Percentiles rank a stretch among this genome's conserved stretches.
Conservation (phyloP, 2,329 filamentous ascomycete species). For the Aspergillus fructus region DNA sequence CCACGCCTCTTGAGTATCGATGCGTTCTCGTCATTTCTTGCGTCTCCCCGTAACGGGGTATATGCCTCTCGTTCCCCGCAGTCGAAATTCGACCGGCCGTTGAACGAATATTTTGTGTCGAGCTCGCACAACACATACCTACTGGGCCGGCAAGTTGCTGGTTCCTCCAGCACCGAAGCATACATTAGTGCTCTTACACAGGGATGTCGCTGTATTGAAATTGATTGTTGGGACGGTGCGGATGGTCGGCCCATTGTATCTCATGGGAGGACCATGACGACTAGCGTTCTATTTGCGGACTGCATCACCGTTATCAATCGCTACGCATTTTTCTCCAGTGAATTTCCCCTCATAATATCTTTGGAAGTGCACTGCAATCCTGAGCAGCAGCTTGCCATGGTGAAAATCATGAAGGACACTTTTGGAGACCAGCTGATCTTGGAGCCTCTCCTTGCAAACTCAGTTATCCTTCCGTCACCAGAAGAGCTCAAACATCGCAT, state of each 20-base stretch:
- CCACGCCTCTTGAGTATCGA: conserved; percentile 69
- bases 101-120: conserved; percentile 97
- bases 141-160: conserved; percentile 82
- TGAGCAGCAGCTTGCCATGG: conserved; percentile 83
- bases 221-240: conserved; percentile 95
- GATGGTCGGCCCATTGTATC: conserved; percentile 86
- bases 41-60: conserved; percentile 70
- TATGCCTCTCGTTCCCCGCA: conserved; percentile 61
- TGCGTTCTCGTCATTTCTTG: conserved; percentile 74
- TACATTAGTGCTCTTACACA: conserved; percentile 87
- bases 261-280: conserved; percentile 87
- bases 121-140: conserved; percentile 99
- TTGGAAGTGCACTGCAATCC: conserved; percentile 91
- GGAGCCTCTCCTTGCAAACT: conserved; percentile 68
- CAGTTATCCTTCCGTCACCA: conserved; percentile 74
- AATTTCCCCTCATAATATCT: conserved; percentile 88
- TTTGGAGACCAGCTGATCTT: conserved; percentile 79
- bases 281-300: conserved; percentile 82
- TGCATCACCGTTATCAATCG: conserved; percentile 91
- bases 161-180: conserved; percentile 88
- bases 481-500: conserved; percentile 81
- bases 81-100: conserved; percentile 71
- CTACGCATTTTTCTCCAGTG: conserved; percentile 86
- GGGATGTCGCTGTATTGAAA: conserved; percentile 92
- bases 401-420: conserved; percentile 79